A percentile compares a stretch with the other conserved stretches of the same genome.
These are phyloP conservation scores for Fusarium luffae DNA, from an alignment of 2,329 filamentous ascomycete species.

Conservation along the genomic window DNA sequence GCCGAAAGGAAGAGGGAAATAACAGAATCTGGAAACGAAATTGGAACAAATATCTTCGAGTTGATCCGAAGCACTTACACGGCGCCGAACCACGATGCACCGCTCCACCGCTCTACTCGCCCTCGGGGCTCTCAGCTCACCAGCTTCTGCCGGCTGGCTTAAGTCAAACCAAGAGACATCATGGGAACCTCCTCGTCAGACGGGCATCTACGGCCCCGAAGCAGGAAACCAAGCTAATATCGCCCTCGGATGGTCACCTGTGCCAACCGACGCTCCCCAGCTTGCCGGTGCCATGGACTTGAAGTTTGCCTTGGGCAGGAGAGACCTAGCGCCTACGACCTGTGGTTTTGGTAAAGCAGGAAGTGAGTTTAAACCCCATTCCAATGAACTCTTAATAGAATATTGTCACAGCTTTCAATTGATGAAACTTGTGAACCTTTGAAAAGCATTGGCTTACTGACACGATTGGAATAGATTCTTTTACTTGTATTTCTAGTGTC, in stretches of 20 bases:
- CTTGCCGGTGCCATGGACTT: conserved; percentile 47
- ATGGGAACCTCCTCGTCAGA: conserved; percentile 48
- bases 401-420: neutral
- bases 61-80: neutral
- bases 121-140: conserved; percentile 40
- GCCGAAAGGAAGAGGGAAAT: neutral
- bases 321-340: conserved; percentile 42
- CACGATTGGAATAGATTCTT: conserved; percentile 37
- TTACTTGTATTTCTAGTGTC: conserved; percentile 45
- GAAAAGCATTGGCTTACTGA: neutral
- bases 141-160: conserved; percentile 40
- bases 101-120: conserved; percentile 38
- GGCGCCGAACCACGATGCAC: conserved; percentile 27
- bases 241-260: conserved; percentile 48
- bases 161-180: conserved; percentile 41
- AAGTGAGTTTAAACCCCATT: conserved; percentile 43
- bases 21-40: neutral
- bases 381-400: neutral
- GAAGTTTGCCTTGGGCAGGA: conserved; percentile 46
- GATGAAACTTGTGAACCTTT: neutral
- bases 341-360: conserved; percentile 48
- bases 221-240: conserved; percentile 39
- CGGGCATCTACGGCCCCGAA: conserved; percentile 23
- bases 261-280: conserved; percentile 47
- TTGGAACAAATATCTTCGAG: neutral